Conservation (phyloP, 768 basidiomycete species). For the Tulasnella calospora region DNA sequence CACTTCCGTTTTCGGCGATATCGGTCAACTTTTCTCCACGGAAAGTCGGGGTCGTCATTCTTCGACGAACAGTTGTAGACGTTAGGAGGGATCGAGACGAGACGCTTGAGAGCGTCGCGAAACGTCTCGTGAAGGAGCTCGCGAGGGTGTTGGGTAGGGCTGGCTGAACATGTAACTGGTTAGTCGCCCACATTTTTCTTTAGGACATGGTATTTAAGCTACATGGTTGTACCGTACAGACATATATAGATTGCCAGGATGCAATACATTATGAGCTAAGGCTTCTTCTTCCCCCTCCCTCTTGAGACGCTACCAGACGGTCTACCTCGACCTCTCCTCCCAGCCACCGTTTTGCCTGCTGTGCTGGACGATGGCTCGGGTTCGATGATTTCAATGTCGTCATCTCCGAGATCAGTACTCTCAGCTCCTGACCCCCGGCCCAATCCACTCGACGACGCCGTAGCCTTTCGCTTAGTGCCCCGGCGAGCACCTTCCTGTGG, state of each 20-base stretch:
- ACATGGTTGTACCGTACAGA: not conserved
- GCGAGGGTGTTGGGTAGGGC: conserved; percentile 3
- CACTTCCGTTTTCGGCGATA: conserved; percentile 39
- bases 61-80: conserved; percentile 29
- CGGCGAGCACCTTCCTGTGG: conserved; percentile 9
- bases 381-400: conserved; percentile 25
- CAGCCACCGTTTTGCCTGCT: not conserved
- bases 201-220: not conserved
- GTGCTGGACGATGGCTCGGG: not conserved
- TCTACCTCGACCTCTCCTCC: conserved; percentile 6
- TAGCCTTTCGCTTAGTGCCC: conserved; percentile 12
- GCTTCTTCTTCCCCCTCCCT: conserved; percentile 22
- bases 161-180: not conserved
- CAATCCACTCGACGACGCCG: not conserved
- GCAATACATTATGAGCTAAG: not conserved
- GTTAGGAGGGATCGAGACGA: conserved; percentile 26
- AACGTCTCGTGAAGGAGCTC: conserved; percentile 16
- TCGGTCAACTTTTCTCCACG: conserved; percentile 43
- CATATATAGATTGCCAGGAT: not conserved
- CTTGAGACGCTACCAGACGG: not conserved
- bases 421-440: not conserved
- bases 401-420: conserved; percentile 8
- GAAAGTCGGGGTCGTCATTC: conserved; percentile 40
- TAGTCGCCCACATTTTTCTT: not conserved
- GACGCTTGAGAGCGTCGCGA: conserved; percentile 20